Base-by-base conservation (phyloP, 1,284 basidiomycete genomes). In the Cerioporus squamosus region DNA sequence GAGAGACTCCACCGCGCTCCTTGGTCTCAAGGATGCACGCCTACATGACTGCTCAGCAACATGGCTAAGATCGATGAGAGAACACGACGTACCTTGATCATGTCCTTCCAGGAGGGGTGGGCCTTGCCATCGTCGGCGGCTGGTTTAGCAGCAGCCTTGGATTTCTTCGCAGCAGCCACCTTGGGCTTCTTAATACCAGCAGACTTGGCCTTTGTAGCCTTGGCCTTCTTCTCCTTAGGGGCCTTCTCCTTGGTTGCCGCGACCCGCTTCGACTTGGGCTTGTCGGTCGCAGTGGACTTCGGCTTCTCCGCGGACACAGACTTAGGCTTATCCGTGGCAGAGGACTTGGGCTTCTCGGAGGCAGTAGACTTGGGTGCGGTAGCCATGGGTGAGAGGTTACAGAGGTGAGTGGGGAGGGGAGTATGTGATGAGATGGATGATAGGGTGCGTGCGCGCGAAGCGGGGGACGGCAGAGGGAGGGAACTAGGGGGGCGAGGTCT, bases 1-100 rank as follows among this genome's bases (percentile, higher is more conserved):
- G 91, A 62, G 94, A 95, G 62, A 96, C 93, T 72, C 95, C 95
- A 63, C 76, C 72, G 63, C 94, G 91, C 24, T 90, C 88, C 40
- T 85, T 82, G 75, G 90, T 79, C 44, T 81, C 83, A 59, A 81
- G 75, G 75, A 97, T 93, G 69, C 92, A 93, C 80, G 95, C 93
- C 89, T 91, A 15, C 65, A 42, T 60, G 23, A n/a, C n/a, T 18
- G 54, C 18, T 47, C 33, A 50, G n/a, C 18, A 18, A 29, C 26
- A 29, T 9, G 31, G 8, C 20, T 7, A 44, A n/a, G 24, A 29
- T 29, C 24, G 14, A 38, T 5, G 31, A n/a, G 23, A 8, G 15
- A 3, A 20, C n/a, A 33, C 0, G 12, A 66, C 75, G 60, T 61
- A 90, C 89, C 79, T 88, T 90, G 72, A 91, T 88, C 87, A 91